A percentile compares a stretch with the other conserved stretches of the same genome.
Conservation (phyloP, 768 basidiomycete species). For the Tylopilus sp. region DNA sequence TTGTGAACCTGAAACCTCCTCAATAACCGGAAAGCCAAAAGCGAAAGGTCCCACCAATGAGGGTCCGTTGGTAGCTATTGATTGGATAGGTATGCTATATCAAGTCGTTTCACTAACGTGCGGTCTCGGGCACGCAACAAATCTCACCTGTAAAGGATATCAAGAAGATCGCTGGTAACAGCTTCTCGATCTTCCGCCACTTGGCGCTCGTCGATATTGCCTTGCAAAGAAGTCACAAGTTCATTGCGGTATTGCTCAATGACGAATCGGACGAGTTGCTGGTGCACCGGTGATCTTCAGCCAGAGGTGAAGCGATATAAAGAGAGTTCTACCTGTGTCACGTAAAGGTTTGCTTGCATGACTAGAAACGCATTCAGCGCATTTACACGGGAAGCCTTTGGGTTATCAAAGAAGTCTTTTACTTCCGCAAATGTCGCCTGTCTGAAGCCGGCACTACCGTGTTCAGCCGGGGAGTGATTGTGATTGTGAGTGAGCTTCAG, state of each 20-base stretch:
- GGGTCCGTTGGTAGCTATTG: conserved; percentile 85
- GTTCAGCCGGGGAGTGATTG: conserved; percentile 53
- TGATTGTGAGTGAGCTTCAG: conserved; percentile 57
- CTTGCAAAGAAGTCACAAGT: conserved; percentile 65
- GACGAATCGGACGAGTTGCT: conserved; percentile 94
- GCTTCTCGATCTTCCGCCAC: conserved; percentile 75
- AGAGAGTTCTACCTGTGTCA: conserved; percentile 67
- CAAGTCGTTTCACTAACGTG: conserved; percentile 3
- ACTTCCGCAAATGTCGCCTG: conserved; percentile 86
- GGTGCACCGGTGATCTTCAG: background rate
- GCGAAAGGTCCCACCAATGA: conserved; percentile 51
- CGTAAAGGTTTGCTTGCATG: conserved; percentile 89
- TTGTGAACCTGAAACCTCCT: conserved; percentile 65
- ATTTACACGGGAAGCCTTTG: conserved; percentile 79
- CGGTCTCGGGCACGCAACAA: background rate
- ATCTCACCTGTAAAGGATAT: conserved; percentile 73
- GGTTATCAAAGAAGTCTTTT: conserved; percentile 89
- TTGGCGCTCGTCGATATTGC: conserved; percentile 57
- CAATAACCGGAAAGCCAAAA: background rate
- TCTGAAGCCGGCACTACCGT: conserved; percentile 67
- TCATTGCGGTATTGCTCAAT: conserved; percentile 92
- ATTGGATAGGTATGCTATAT: conserved; percentile 86
- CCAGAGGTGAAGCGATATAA: background rate
- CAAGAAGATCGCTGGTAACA: conserved; percentile 82
- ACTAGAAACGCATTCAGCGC: conserved; percentile 89